A percentile compares a stretch with the other conserved stretches of the same genome.
These are phyloP conservation scores for Favolaschia claudopus DNA, from an alignment of 768 basidiomycete species.

Conservation along the genomic window DNA sequence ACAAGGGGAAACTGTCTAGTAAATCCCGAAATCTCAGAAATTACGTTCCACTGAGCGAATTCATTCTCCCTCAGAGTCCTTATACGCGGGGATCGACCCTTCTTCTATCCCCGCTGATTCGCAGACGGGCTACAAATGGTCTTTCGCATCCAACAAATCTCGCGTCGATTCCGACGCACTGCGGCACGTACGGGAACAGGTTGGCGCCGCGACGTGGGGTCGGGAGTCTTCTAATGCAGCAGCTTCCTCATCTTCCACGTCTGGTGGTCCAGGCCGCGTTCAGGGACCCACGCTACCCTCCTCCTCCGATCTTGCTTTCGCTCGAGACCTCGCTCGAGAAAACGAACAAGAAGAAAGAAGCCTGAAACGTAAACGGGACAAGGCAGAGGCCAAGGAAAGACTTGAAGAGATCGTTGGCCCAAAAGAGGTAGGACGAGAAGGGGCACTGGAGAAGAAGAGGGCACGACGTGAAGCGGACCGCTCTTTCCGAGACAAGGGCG, in stretches of 20 bases:
- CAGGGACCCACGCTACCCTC: slow-evolving; percentile 77
- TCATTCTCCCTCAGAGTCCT: slow-evolving; percentile 44
- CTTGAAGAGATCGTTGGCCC: slow-evolving; percentile 84
- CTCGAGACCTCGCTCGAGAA: slow-evolving; percentile 68
- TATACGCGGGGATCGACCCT: slow-evolving; percentile 70
- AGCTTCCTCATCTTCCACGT: slow-evolving; percentile 35
- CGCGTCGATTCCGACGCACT: slow-evolving; percentile 66
- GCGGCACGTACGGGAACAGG: slow-evolving; percentile 64
- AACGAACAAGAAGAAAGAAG: slow-evolving; percentile 57
- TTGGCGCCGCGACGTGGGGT: slow-evolving; percentile 57
- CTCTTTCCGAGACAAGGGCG: slow-evolving; percentile 78
- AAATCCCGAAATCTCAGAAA: slow-evolving; percentile 24
- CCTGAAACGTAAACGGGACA: slow-evolving; percentile 72
- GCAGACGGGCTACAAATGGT: slow-evolving; percentile 89
- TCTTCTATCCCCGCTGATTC: slow-evolving; percentile 63
- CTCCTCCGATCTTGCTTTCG: slow-evolving; percentile 71
- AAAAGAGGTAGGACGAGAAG: slow-evolving; percentile 82
- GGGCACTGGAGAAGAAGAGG: slow-evolving; percentile 86
- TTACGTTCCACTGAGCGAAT: background rate
- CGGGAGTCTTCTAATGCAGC: slow-evolving; percentile 32
- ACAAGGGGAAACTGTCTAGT: slow-evolving; percentile 78
- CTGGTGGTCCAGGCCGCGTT: slow-evolving; percentile 52
- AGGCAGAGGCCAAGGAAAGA: slow-evolving; percentile 68
- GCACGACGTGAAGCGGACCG: slow-evolving; percentile 75
- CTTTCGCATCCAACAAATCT: slow-evolving; percentile 74